Conservation (phyloP, 2,329 filamentous ascomycete genomes). For the Aspergillus calidoustus region DNA sequence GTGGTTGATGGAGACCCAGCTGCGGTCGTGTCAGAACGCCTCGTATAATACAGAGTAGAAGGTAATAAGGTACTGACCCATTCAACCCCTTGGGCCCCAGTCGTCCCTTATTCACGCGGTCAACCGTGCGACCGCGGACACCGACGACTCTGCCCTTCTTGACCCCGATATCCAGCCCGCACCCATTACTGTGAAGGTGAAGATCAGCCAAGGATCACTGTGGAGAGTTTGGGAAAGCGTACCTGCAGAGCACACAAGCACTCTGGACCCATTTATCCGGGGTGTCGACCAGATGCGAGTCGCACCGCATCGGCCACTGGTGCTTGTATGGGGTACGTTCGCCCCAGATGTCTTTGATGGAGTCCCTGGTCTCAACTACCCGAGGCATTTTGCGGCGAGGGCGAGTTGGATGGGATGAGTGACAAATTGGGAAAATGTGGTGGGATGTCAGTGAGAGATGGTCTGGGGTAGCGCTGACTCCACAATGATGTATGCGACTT, state of each 20-base stretch:
- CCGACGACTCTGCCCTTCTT: conserved; percentile 44
- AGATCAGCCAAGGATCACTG: background rate
- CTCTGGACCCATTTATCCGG: conserved; percentile 47
- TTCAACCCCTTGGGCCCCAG: conserved; percentile 42
- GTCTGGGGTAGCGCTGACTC: background rate
- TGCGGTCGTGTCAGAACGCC: conserved; percentile 4
- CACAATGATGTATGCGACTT: conserved; percentile 1
- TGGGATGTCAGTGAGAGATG: background rate
- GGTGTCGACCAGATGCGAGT: conserved; percentile 35
- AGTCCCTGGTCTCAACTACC: conserved; percentile 30
- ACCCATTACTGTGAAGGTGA: conserved; percentile 39
- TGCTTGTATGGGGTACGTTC: conserved; percentile 39
- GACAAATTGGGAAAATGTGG: background rate
- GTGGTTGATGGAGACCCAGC: conserved; percentile 35
- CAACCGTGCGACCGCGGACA: conserved; percentile 38
- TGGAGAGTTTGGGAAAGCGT: background rate
- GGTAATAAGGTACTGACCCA: conserved; percentile 26
- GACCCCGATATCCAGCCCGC: conserved; percentile 42
- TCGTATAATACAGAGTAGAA: background rate
- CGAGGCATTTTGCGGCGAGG: conserved; percentile 5
- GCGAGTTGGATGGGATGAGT: background rate
- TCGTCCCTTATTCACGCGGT: conserved; percentile 43
- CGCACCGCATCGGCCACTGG: conserved; percentile 40
- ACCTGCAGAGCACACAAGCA: conserved; percentile 46
- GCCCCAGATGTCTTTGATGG: conserved; percentile 40